Evolutionary conservation across 495 filamentous ascomycete species (phyloP), one percentile per base, ranked within the genome.

Genomic region (Parachaetomium inaequale): DNA sequence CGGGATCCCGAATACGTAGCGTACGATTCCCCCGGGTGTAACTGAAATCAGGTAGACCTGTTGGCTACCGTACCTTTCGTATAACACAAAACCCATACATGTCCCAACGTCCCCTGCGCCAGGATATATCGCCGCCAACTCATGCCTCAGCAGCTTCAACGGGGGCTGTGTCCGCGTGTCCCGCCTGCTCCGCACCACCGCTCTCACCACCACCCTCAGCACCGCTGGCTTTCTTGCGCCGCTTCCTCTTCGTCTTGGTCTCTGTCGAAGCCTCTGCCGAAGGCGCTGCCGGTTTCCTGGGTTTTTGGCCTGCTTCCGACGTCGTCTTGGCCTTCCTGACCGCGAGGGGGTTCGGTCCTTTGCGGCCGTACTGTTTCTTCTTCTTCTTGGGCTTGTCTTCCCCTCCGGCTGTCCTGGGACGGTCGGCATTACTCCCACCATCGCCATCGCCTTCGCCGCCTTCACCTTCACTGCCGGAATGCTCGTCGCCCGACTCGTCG

Each of bases 291-390:
- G 55, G 42, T 60, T 66, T 70, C 50, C 51, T 62, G 17, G 69
- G 55, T 28, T 59, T 63, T 26, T 43, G 61, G 46, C 38, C 59
- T 23, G 55, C 55, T 63, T 28, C 28, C 7, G 49, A 28, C 40
- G 47, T 50, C 62, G 63, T 70, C 63, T 71, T 74, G 40, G 65
- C 52, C 77, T 96, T 98, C 81, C 91, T 95, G 65, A 96, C 77
- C 62, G 91, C 87, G 64, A 98, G 78, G 11, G 94, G 94, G 79
- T 98, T 98, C 10, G 93, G 92, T 8, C 81, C 87, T 74, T 93
- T 97, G 0, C 78, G 81, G 21, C 93, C 92, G 62, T 84, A 80
- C 11, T 7, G 49, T 55, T 73, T 76, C 66, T 80, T 88, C 66
- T 82, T 89, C 69, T 85, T 87, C 74, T 84, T 86, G 66, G 47